Base-by-base conservation (phyloP, 352 stramenopile genomes). In the Achlya hypogyna region DNA sequence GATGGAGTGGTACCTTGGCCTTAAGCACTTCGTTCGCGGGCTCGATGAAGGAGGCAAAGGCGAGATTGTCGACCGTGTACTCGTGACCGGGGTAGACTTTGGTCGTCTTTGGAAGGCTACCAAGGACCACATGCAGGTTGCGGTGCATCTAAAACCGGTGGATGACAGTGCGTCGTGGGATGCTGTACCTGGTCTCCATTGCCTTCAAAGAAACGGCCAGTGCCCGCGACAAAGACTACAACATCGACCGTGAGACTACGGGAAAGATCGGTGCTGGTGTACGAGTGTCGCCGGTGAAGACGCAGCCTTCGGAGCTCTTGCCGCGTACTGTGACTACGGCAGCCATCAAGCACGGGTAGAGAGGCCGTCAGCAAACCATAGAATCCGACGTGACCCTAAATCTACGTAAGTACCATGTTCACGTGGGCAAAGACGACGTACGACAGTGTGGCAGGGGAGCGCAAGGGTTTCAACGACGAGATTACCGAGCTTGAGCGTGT, bases 51-150 rank as follows among this genome's bases (percentile, higher is more conserved):
- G 85, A 72, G 6, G 94, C 92, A 63, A 96, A 98, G 29, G 77
- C 81, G 18, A 94, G 76, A 75, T 98, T 98, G 40, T 72, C 84
- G 53, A 84, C 63, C 14, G 92, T 97, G 72, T 98, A 98, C 78
- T 98, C 94, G 71, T 98, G 94, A 18, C 89, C 91, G 65, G 85
- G 89, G 71, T 86, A 97, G 63, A 97, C 81, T 28, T 81, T 81
- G 5, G 89, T 97, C 32, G 73, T 51, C 14, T 75, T 51, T 2
- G 86, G 86, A n/a, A 96, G 74, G 40, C 65, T 71, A 5, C 82
- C 84, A 23, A 97, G 74, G 14, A 95, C 82, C 18, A 87, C 73
- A 59, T 91, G 86, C 42, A 95, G 72, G 58, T 83, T 84, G 53
- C 85, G 59, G 66, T 94, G 77, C 89, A 97, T 97, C 69, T 97